Evolutionary conservation across 2,329 filamentous ascomycete species (phyloP), one percentile per base, ranked within the genome.

Genomic region (Cryphonectria parasitica): DNA sequence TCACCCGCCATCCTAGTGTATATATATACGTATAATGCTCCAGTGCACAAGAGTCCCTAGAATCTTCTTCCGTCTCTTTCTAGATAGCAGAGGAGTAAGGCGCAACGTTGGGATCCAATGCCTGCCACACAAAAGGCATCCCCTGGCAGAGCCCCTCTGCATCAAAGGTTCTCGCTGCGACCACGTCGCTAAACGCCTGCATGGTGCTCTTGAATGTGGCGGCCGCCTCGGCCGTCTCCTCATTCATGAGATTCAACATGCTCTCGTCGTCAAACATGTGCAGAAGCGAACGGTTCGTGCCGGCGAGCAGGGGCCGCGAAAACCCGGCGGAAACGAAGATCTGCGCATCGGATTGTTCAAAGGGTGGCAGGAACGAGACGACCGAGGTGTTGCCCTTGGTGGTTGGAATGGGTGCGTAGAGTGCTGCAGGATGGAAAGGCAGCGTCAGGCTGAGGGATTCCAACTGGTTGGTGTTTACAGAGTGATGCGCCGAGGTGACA

Each of bases 71-170:
- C 22, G n/a, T 25, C 13, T 49, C 2, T 41, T 4, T 11, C 22
- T 67, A 75, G 10, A 75, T 63, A 6, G 69, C 70, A 8, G 73
- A 36, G 25, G 70, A 75, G 43, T 73, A 76, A 11, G 75, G 75
- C 36, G 69, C 73, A 3, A 73, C 70, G 10, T 70, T 72, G 1
- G 75, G 75, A 60, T 76, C 73, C 56, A 76, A 52, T 15, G 69
- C 74, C 68, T 72, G 72, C 75, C 79, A 86, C 1, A 85, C 62
- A 72, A 85, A 85, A 8, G 84, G 84, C 83, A 84, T 85, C 1
- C 83, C 83, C 71, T 81, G 78, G 73, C 79, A 80, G 61, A 86
- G 77, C 0, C 84, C 84, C 6, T 82, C 63, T 3, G 69, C 69
- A 71, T 83, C 83, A 75, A 87, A 86, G 0, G 31, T 72, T n/a